Evolutionary conservation across 495 filamentous ascomycete species (phyloP).

Genomic region (Clavariopsis aquatica): DNA sequence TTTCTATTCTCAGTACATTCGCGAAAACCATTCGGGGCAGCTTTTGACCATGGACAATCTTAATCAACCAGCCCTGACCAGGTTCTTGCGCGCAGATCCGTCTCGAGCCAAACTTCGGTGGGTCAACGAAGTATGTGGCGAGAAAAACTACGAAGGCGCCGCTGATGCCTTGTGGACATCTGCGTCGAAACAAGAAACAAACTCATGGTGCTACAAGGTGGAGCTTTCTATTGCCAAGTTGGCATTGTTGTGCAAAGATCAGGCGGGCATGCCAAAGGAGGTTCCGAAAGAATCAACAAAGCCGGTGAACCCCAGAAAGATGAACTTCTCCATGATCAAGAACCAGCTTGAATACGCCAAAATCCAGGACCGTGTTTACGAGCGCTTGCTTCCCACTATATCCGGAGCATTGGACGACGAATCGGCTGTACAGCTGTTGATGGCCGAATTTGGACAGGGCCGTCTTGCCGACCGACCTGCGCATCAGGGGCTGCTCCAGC

Average conservation of each 20-base stretch:
- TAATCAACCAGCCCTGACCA: conserved; percentile 67
- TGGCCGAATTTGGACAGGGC: conserved; percentile 63
- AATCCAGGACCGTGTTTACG: conserved; percentile 74
- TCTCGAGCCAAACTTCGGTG: conserved; percentile 77
- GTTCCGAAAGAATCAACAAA: conserved; percentile 7
- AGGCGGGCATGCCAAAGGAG: conserved; percentile 42
- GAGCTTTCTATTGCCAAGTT: conserved; percentile 87
- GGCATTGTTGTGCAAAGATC: conserved; percentile 63
- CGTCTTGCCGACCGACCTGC: conserved; percentile 62
- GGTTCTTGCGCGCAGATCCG: conserved; percentile 69
- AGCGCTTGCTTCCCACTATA: conserved; percentile 58
- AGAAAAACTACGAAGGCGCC: conserved; percentile 71
- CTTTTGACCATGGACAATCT: conserved; percentile 66
- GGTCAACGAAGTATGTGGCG: conserved; percentile 82
- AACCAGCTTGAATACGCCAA: conserved; percentile 57
- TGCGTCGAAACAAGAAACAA: conserved; percentile 65
- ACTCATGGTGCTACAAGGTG: conserved; percentile 86
- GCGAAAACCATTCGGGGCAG: conserved; percentile 60
- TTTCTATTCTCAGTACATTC: conserved; percentile 74
- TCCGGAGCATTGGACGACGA: conserved; percentile 71
- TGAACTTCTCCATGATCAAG: not conserved
- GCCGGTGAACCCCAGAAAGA: not conserved
- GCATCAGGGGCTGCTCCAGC: conserved; percentile 63
- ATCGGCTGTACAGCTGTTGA: conserved; percentile 71
- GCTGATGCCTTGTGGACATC: conserved; percentile 64